Base-by-base conservation (phyloP, 805 yeast species). In the Candida vartiovaarae region DNA sequence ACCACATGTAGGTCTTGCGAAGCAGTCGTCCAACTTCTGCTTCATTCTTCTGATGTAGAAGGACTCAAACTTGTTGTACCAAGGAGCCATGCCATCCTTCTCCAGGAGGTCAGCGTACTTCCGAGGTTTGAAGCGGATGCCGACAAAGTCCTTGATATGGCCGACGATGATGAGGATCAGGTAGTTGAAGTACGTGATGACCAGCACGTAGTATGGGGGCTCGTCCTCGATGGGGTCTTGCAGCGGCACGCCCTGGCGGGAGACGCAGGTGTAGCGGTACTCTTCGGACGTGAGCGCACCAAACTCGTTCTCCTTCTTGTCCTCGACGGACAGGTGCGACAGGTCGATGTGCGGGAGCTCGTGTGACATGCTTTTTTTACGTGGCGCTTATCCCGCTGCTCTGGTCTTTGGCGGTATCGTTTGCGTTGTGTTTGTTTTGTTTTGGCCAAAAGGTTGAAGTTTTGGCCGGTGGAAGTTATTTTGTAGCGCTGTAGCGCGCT, bases 1-100 rank as follows among this genome's bases (percentile, higher is more conserved):
- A 41, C 97, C 98, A 47, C 85, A 84, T n/a, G 95, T 87, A 36
- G 96, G 96, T 61, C 96, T 80, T 2, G 95, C 87, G 63, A 93
- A 93, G 64, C 96, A 88, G 66, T 91, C 98, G 61, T 86, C 95
- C 46, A 93, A 77, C 65, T 96, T 84, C 54, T 75, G 77, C 63
- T 93, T 90, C 72, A 93, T 75, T 57, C 98, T 81, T 56, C 99
- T 82, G 36, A 90, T 83, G 64, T 90, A 93, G 62, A 93, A 95
- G 50, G 86, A 80, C 65, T 93, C 99, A 61, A 91, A 89, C 38
- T 89, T 91, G 26, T 93, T 84, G 56, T 84, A 85, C 84, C 96
- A 84, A 28, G 99, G 98, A 31, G 99, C 97, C 57, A 86, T 80
- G 2, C 99, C 99, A 61, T 91, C 81, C 50, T 75, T 73, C 57